A percentile compares a stretch with the other conserved stretches of the same genome.
phyloP scores from a whole-genome alignment of 495 filamentous ascomycete genomes.

The Elaphomyces granulatus region DNA sequence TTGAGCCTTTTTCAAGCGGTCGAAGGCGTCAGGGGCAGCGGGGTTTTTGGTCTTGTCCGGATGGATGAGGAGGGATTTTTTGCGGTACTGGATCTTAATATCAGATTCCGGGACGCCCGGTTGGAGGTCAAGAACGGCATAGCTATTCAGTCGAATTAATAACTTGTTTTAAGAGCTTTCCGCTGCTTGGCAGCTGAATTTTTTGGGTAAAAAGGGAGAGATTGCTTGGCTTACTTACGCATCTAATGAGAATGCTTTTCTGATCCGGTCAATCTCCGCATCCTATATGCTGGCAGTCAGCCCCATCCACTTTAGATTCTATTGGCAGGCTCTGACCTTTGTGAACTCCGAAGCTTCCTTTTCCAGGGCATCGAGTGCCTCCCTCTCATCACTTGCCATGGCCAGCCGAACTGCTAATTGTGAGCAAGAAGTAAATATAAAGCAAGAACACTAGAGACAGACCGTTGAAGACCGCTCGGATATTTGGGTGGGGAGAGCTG shows the following conservation, averaged over 20 bases:
- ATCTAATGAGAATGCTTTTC: constrained; percentile 79
- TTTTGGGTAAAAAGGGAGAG: constrained; percentile 1
- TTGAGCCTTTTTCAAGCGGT: constrained; percentile 90
- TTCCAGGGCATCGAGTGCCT: constrained; percentile 73
- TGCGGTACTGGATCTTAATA: constrained; percentile 87
- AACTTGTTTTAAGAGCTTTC: too few species aligned
- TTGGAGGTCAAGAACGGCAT: constrained; percentile 90
- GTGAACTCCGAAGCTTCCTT: constrained; percentile 78
- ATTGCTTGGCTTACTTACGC: constrained; percentile 43
- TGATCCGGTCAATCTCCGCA: constrained; percentile 89
- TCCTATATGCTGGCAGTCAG: constrained; percentile 39
- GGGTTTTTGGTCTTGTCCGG: constrained; percentile 95
- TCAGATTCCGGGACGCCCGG: constrained; percentile 91
- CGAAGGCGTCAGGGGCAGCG: constrained; percentile 85
- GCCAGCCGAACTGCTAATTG: not conserved
- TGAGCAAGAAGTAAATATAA: not conserved
- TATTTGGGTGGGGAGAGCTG: not conserved
- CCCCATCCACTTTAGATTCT: not conserved
- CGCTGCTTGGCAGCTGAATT: too few species aligned
- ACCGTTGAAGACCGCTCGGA: too few species aligned
- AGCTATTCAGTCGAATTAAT: constrained; percentile 37
- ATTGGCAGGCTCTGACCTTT: constrained; percentile 40
- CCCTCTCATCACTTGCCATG: constrained; percentile 51
- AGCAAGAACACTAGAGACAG: constrained; percentile 1
- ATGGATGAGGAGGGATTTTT: constrained; percentile 95